These are phyloP conservation scores for Blastobotrys terrestris DNA, from an alignment of 805 yeast genomes.

Conservation along the genomic window DNA sequence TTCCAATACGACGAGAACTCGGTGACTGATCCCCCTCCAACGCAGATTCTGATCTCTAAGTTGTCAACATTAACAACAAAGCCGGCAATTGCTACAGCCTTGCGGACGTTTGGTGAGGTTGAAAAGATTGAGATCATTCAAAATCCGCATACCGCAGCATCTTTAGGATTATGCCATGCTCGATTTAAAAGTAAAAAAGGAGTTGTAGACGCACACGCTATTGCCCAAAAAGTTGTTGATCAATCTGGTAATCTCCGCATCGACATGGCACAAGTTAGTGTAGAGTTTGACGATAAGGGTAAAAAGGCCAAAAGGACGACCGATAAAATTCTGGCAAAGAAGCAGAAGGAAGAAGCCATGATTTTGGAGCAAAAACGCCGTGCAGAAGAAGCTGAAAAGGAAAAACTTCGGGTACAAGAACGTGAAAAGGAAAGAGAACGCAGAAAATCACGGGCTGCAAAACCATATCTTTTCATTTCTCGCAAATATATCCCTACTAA, in stretches of 20 bases:
- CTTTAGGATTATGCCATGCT: slow-evolving; percentile 64
- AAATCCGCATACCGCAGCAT: slow-evolving; percentile 73
- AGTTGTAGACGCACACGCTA: slow-evolving; percentile 30
- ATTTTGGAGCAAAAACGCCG: background rate
- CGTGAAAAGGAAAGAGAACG: slow-evolving; percentile 2
- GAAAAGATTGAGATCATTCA: slow-evolving; percentile 51
- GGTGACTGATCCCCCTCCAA: slow-evolving; percentile 65
- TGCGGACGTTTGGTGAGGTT: slow-evolving; percentile 58
- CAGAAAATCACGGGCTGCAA: background rate
- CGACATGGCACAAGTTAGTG: slow-evolving; percentile 43
- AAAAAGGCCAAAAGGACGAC: slow-evolving; percentile 19
- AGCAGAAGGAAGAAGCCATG: slow-evolving; percentile 7
- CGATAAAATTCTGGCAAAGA: slow-evolving; percentile 7
- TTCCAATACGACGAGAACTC: slow-evolving; percentile 62
- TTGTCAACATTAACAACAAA: slow-evolving; percentile 36
- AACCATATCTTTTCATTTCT: slow-evolving; percentile 24
- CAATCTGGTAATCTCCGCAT: slow-evolving; percentile 34
- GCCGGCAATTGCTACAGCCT: slow-evolving; percentile 20
- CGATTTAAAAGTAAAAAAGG: slow-evolving; percentile 38
- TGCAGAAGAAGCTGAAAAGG: background rate
- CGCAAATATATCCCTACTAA: slow-evolving; percentile 24
- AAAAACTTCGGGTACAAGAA: background rate
- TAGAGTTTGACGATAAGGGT: slow-evolving; percentile 32
- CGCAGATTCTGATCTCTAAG: slow-evolving; percentile 65
- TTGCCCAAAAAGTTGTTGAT: background rate